Base-by-base conservation (phyloP, 164 flowering plant species). In the Hamamelis virginiana region DNA sequence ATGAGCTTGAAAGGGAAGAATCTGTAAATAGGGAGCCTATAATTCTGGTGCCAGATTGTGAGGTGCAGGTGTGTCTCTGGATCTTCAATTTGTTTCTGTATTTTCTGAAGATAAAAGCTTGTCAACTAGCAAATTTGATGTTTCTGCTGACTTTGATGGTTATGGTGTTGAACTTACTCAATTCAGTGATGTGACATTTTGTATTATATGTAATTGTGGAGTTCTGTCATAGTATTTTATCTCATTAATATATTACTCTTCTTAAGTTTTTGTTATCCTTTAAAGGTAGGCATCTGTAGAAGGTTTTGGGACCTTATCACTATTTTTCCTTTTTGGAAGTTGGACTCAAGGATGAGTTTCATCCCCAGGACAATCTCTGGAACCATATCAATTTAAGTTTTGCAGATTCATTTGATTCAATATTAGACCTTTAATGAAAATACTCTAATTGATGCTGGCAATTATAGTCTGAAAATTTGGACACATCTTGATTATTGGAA, bases 1-100 rank as follows among this genome's bases (percentile, higher is more conserved):
- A 73, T 67, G 73, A 76, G 46, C 75, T 85, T 70, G 84, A 80
- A 62, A 71, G 59, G 67, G 79, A 72, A 59, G 80, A 76, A 59
- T 50, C 45, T 23, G 25, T 65, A 15, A 66, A 59, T 5, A 80
- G 89, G 71, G 89, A 84, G 57, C 95, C 98, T 16, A 75, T 90
- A 33, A 80, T 91, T 64, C 71, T 96, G 69, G 97, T 93, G 69
- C 75, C 87, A 69, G 99, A 96, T 72, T 76, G 70, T 74, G 94
- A 93, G 47, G 78, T 92, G 58, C 97, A 92, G 96, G 98, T 90
- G 55, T 8, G 74, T 66, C 53, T 69, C 45, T 72, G 58, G 44
- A 13, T 67, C 21, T 11, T 50, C 23, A 19, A 11, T 21, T 13
- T 25, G 28, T 48, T 16, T 25, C 5, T 9, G 23, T 16, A 41